Evolutionary conservation across 1,139 yeast genomes (phyloP).

Genomic region (Debaryomycetaceae sp.): DNA sequence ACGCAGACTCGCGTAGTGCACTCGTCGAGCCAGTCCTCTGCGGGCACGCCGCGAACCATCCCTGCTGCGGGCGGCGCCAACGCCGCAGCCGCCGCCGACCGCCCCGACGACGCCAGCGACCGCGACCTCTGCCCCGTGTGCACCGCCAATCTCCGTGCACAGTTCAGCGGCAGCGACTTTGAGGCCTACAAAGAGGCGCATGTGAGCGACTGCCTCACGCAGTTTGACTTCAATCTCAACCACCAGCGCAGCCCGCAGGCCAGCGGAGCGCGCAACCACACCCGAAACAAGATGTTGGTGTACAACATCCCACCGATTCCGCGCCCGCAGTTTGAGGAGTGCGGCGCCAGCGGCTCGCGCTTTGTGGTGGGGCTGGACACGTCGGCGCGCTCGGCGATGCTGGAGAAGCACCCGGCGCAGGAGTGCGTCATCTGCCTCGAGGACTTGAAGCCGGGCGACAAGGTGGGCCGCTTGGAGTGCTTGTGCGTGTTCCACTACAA

Average conservation of each 20-base stretch:
- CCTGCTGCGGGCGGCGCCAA: slow-evolving; percentile 10
- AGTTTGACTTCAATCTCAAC: slow-evolving; percentile 63
- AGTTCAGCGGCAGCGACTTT: slow-evolving; percentile 29
- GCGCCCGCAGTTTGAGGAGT: slow-evolving; percentile 32
- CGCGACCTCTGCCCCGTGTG: slow-evolving; percentile 43
- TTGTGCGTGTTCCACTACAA: slow-evolving; percentile 88
- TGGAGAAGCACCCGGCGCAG: slow-evolving; percentile 34
- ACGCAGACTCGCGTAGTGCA: slow-evolving; percentile 16
- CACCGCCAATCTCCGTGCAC: slow-evolving; percentile 46
- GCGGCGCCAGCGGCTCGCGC: slow-evolving; percentile 5
- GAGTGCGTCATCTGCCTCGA: slow-evolving; percentile 96
- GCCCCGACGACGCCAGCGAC: slow-evolving; percentile 25
- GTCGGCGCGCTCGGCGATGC: slow-evolving; percentile 19
- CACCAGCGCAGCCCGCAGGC: slow-evolving; percentile 41
- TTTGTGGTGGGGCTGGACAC: slow-evolving; percentile 20
- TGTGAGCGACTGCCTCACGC: slow-evolving; percentile 61
- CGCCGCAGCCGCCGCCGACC: slow-evolving; percentile 4
- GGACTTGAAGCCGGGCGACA: slow-evolving; percentile 78
- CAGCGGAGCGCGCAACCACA: slow-evolving; percentile 22
- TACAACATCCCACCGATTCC: slow-evolving; percentile 64
- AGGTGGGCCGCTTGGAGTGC: slow-evolving; percentile 90
- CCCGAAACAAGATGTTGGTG: slow-evolving; percentile 78
- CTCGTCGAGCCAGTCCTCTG: slow-evolving; percentile 28
- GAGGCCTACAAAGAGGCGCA: slow-evolving; percentile 60
- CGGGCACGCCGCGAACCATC: slow-evolving; percentile 7